Conservation (phyloP, 345 rosid genomes). For the Lepidium aucheri region DNA sequence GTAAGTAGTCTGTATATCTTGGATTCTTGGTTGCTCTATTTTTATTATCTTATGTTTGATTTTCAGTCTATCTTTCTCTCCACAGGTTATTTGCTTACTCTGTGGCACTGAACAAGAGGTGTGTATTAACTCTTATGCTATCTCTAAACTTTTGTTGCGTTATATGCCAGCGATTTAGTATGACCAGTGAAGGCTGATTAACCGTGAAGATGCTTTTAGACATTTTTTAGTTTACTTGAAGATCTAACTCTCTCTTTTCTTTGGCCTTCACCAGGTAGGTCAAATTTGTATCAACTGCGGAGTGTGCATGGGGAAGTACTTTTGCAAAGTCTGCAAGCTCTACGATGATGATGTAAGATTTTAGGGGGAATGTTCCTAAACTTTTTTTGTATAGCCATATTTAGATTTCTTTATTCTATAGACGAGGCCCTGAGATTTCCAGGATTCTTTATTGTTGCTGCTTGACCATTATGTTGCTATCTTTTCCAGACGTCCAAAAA, state of each 20-base stretch:
- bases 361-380: neutral
- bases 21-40: neutral
- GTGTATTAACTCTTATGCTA: conserved; percentile 10
- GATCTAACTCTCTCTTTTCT: neutral
- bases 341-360: conserved; percentile 82
- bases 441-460: neutral
- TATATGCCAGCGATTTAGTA: neutral
- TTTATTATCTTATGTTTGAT: neutral
- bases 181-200: neutral
- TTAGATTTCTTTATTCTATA: neutral
- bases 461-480: conserved; percentile 1
- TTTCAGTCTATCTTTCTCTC: neutral
- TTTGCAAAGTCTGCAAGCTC: conserved; percentile 67
- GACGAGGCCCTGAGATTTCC: neutral
- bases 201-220: neutral
- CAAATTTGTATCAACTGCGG: conserved; percentile 70
- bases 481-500: conserved; percentile 57
- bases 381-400: neutral
- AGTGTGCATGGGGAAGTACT: conserved; percentile 83
- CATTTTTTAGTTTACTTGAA: neutral
- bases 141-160: neutral
- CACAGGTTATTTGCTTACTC: conserved; percentile 65
- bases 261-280: conserved; percentile 38
- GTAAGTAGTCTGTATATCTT: conserved; percentile 24
- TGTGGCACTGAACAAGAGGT: conserved; percentile 92